A percentile compares a stretch with the other conserved stretches of the same genome.
Conservation (phyloP, 1,284 basidiomycete species). For the Phellopilus nigrolimitatus region DNA sequence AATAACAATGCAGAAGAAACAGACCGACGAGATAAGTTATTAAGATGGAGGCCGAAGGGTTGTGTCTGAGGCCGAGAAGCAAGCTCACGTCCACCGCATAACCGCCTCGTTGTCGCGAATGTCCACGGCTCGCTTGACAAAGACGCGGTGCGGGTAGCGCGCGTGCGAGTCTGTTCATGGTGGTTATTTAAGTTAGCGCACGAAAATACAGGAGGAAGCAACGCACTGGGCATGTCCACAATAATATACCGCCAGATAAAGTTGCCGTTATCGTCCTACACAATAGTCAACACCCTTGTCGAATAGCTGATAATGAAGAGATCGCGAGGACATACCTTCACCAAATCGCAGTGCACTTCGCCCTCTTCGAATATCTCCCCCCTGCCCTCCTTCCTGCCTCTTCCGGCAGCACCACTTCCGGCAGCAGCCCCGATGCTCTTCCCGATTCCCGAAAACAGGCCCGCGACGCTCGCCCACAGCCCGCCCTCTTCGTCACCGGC, state of each 20-base stretch:
- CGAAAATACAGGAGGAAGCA: not conserved
- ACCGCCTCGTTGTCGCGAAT: conserved; percentile 69
- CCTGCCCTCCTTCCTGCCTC: not conserved
- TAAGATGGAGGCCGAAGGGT: no score
- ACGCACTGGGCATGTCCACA: conserved; percentile 74
- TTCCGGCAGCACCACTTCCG: conserved; percentile 26
- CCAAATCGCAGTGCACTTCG: conserved; percentile 72
- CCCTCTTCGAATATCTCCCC: conserved; percentile 53
- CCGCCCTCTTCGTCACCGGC: conserved; percentile 36
- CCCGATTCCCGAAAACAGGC: conserved; percentile 65
- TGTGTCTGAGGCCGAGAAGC: no score
- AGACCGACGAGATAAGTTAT: no score
- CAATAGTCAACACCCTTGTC: conserved; percentile 21
- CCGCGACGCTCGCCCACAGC: conserved; percentile 49
- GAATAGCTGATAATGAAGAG: conserved; percentile 10
- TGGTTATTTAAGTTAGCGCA: conserved; percentile 12
- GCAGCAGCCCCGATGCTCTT: conserved; percentile 34
- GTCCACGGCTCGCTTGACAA: conserved; percentile 60
- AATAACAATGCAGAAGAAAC: no score
- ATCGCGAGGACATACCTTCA: conserved; percentile 48
- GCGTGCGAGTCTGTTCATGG: conserved; percentile 52
- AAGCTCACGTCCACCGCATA: conserved; percentile 54
- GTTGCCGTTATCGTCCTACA: conserved; percentile 67
- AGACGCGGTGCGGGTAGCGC: conserved; percentile 60
- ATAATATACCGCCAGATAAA: conserved; percentile 75